These are phyloP conservation scores for Warburgia ugandensis DNA, from an alignment of 164 flowering plant species.

Conservation along the genomic window DNA sequence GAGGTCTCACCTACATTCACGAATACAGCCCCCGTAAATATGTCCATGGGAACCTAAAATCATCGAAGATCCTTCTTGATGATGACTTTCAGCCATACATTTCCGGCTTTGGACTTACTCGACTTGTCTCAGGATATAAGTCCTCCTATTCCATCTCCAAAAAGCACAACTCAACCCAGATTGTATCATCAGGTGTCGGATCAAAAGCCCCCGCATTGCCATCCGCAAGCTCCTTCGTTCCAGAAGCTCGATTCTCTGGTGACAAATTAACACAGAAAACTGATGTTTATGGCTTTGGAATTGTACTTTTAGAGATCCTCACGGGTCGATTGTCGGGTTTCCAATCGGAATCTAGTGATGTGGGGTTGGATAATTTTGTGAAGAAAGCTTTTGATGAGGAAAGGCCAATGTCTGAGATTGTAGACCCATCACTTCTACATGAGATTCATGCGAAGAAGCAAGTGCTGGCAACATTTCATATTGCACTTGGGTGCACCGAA, in stretches of 20 bases:
- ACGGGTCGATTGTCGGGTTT: constrained; percentile 62
- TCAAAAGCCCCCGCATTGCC: constrained; percentile 24
- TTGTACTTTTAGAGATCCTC: constrained; percentile 71
- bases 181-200: constrained; percentile 18
- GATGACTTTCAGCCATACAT: constrained; percentile 64
- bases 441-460: constrained; percentile 82
- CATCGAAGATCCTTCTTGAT: constrained; percentile 84
- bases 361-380: constrained; percentile 59
- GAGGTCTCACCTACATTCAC: constrained; percentile 79
- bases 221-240: constrained; percentile 46
- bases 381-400: constrained; percentile 71
- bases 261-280: constrained; percentile 61
- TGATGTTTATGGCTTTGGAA: constrained; percentile 85
- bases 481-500: constrained; percentile 85
- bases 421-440: constrained; percentile 60
- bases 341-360: constrained; percentile 38
- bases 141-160: constrained; percentile 19
- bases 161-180: constrained; percentile 31
- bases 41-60: constrained; percentile 81
- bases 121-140: constrained; percentile 40
- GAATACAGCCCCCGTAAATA: constrained; percentile 69
- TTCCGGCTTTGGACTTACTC: constrained; percentile 79
- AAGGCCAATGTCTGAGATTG: constrained; percentile 62
- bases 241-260: constrained; percentile 54
- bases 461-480: constrained; percentile 64